Conservation (phyloP, 2,329 filamentous ascomycete species). For the Calonectria pteridis region DNA sequence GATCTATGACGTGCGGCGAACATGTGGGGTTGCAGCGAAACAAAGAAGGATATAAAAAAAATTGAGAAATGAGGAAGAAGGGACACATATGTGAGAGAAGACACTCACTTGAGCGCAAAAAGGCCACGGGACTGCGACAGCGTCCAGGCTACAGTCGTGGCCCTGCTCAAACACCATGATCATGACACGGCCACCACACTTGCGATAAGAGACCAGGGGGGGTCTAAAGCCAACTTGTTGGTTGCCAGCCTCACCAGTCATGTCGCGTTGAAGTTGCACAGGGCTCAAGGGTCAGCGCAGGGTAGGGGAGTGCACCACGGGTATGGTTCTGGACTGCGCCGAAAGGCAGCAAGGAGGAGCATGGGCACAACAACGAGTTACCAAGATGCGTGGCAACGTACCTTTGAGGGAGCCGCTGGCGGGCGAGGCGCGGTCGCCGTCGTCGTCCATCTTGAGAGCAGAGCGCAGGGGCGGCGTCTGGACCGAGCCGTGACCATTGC, state of each 20-base stretch:
- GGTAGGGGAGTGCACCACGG: slow-evolving; percentile 14
- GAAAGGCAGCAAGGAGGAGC: slow-evolving; percentile 4
- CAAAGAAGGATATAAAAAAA: neutral
- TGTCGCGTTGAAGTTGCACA: slow-evolving; percentile 23
- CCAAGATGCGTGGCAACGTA: slow-evolving; percentile 45
- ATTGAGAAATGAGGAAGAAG: neutral
- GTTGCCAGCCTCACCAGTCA: slow-evolving; percentile 21
- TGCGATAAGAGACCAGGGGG: slow-evolving; percentile 28
- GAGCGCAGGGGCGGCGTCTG: slow-evolving; percentile 53
- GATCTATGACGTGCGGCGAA: slow-evolving; percentile 16
- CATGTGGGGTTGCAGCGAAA: slow-evolving; percentile 11
- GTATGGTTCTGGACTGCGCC: neutral
- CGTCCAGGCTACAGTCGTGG: slow-evolving; percentile 11
- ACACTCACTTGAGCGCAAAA: slow-evolving; percentile 24
- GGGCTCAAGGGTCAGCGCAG: slow-evolving; percentile 24
- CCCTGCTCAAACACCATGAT: slow-evolving; percentile 21
- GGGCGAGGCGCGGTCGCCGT: slow-evolving; percentile 52
- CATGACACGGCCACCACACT: slow-evolving; percentile 30
- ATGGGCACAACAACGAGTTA: slow-evolving; percentile 1
- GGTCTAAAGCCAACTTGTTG: slow-evolving; percentile 5
- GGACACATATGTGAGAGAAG: slow-evolving; percentile 10
- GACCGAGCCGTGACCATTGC: slow-evolving; percentile 31
- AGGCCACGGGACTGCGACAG: slow-evolving; percentile 8
- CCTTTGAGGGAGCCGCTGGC: slow-evolving; percentile 58
- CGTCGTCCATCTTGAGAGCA: slow-evolving; percentile 59